These are phyloP conservation scores for Prunus mira DNA, from an alignment of 306 rosid species.

Conservation along the genomic window DNA sequence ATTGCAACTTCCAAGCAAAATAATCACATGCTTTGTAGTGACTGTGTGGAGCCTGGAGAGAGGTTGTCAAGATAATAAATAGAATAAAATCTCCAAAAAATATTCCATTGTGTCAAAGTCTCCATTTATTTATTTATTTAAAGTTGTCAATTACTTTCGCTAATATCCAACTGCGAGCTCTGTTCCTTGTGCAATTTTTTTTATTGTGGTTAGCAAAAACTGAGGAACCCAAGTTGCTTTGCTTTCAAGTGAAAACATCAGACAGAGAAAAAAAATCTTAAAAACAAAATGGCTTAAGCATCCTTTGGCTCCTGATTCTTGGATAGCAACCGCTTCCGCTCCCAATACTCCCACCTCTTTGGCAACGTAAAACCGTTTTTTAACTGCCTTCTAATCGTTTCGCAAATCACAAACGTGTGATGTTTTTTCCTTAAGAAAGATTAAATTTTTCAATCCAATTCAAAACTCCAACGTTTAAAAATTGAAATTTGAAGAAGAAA, in stretches of 20 bases:
- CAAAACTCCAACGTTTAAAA: neutral
- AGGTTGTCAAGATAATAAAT: neutral
- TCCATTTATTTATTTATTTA: neutral
- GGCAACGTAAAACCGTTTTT: neutral
- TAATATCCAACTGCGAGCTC: neutral
- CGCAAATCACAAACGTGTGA: neutral
- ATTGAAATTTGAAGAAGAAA: neutral
- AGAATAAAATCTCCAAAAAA: neutral
- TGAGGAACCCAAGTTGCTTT: neutral
- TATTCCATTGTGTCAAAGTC: neutral
- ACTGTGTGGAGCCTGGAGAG: neutral
- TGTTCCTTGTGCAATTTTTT: neutral
- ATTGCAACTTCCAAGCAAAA: neutral
- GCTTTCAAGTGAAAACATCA: neutral
- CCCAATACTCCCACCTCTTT: constrained; percentile 2
- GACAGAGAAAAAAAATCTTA: neutral
- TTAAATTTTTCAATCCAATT: neutral
- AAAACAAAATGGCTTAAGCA: neutral
- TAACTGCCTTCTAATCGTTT: constrained; percentile 6
- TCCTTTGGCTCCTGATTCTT: constrained; percentile 13
- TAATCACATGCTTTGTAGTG: neutral
- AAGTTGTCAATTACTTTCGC: neutral
- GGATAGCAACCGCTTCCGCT: constrained; percentile 2
- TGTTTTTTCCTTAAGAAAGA: neutral
- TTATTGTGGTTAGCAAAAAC: neutral